Percentiles rank a stretch among this genome's conserved stretches.
Evolutionary conservation across 768 basidiomycete genomes (phyloP).

Genomic region (Amanita thiersii): DNA sequence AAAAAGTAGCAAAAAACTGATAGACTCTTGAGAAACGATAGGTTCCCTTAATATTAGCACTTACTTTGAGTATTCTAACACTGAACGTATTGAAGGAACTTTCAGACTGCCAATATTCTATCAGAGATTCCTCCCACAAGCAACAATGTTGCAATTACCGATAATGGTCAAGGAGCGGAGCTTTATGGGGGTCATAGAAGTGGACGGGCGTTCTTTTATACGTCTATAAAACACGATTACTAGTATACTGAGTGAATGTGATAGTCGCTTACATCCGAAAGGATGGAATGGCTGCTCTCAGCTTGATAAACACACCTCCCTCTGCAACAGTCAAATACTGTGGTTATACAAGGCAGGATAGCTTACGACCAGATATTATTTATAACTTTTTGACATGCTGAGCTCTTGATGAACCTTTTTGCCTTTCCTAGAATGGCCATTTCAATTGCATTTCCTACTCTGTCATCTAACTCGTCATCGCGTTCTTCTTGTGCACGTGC

Average conservation of each 20-base stretch:
- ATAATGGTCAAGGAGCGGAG: slow-evolving; percentile 92
- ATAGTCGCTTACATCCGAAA: slow-evolving; percentile 64
- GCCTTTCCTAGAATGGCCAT: slow-evolving; percentile 84
- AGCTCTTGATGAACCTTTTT: slow-evolving; percentile 83
- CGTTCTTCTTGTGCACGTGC: slow-evolving; percentile 52
- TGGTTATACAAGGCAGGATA: slow-evolving; percentile 4
- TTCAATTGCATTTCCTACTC: slow-evolving; percentile 89
- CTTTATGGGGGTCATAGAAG: slow-evolving; percentile 91
- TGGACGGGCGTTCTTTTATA: slow-evolving; percentile 91
- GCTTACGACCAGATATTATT: slow-evolving; percentile 72
- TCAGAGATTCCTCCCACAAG: background rate
- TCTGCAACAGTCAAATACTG: slow-evolving; percentile 25
- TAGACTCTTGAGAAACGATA: slow-evolving; percentile 8
- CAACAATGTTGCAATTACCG: slow-evolving; percentile 39
- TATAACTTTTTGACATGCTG: slow-evolving; percentile 87
- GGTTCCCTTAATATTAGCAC: slow-evolving; percentile 8
- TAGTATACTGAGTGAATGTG: background rate
- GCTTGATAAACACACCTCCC: slow-evolving; percentile 91
- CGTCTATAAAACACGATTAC: slow-evolving; percentile 40
- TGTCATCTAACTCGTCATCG: slow-evolving; percentile 66
- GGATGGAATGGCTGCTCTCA: slow-evolving; percentile 78
- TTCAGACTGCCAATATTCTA: slow-evolving; percentile 50
- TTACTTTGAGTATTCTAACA: slow-evolving; percentile 85
- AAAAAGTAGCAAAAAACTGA: slow-evolving; percentile 74
- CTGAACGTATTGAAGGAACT: slow-evolving; percentile 86